Percentiles rank a stretch among this genome's conserved stretches.
Evolutionary conservation across 164 flowering plant genomes (phyloP).

Genomic region (Echeveria elegans): DNA sequence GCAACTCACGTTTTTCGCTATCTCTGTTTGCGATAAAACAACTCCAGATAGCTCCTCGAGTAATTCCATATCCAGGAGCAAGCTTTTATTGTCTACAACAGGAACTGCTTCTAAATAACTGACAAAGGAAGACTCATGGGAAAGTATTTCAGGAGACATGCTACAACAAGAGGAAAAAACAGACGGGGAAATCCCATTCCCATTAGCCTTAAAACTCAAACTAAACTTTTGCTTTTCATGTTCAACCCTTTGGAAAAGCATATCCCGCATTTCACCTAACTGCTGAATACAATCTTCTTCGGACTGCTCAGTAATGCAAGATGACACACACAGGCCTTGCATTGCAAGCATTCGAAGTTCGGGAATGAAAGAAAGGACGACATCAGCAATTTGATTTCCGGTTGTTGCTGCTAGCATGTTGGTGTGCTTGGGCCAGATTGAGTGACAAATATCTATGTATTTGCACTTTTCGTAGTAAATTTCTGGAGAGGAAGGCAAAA

Average conservation of each 20-base stretch:
- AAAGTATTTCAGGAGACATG: conserved; percentile 28
- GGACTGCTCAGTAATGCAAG: conserved; percentile 25
- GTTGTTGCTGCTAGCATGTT: conserved; percentile 20
- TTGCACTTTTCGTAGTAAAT: conserved; percentile 41
- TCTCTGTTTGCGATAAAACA: conserved; percentile 27
- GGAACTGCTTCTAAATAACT: conserved; percentile 52
- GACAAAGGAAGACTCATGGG: conserved; percentile 22
- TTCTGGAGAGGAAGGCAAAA: conserved; percentile 52
- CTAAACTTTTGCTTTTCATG: conserved; percentile 41
- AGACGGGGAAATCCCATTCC: conserved; percentile 10
- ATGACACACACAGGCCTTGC: conserved; percentile 71
- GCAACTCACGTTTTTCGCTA: conserved; percentile 25
- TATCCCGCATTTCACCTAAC: conserved; percentile 61
- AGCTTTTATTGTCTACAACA: conserved; percentile 44
- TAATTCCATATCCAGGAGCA: conserved; percentile 45
- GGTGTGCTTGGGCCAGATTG: conserved; percentile 45
- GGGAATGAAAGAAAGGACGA: conserved; percentile 32
- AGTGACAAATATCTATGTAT: conserved; percentile 39
- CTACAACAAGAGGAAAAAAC: conserved; percentile 42
- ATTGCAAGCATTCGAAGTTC: conserved; percentile 58
- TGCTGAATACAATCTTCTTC: conserved; percentile 31
- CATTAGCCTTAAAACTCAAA: conserved; percentile 11
- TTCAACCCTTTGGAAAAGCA: conserved; percentile 43
- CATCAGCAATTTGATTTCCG: conserved; percentile 17
- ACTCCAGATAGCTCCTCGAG: conserved; percentile 40